Percentiles rank a stretch among this genome's conserved stretches.
These are phyloP conservation scores for Colletotrichum sp. DNA, from an alignment of 2,329 filamentous ascomycete genomes.

Conservation along the genomic window DNA sequence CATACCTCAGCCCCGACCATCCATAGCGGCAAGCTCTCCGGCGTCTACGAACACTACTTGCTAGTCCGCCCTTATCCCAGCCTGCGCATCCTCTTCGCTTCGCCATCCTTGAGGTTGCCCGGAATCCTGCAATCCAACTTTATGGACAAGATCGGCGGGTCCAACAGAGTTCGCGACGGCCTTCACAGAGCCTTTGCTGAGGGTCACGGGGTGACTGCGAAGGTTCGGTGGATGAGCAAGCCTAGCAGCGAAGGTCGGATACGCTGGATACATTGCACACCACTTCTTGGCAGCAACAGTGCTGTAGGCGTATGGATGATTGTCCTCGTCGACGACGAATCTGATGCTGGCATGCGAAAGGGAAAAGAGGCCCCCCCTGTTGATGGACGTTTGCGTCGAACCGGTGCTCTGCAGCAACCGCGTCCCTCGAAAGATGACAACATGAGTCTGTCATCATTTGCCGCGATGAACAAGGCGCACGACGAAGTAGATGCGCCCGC, in stretches of 20 bases:
- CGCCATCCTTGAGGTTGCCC: conserved; percentile 68
- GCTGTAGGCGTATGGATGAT: conserved; percentile 81
- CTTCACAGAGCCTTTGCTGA: conserved; percentile 65
- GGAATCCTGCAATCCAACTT: conserved; percentile 69
- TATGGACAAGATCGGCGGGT: conserved; percentile 57
- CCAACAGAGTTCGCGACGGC: conserved; percentile 49
- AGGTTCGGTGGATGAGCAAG: conserved; percentile 70
- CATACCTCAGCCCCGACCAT: not conserved
- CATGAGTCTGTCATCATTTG: conserved; percentile 23
- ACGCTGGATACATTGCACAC: conserved; percentile 80
- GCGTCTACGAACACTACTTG: conserved; percentile 63
- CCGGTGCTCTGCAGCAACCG: not conserved
- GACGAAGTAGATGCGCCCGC: not conserved
- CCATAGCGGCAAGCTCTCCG: conserved; percentile 35
- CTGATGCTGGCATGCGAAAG: conserved; percentile 17
- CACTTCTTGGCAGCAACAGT: conserved; percentile 68
- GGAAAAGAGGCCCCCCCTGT: conserved; percentile 28
- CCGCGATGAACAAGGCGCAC: conserved; percentile 9
- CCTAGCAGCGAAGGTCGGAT: conserved; percentile 61
- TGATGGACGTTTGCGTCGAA: conserved; percentile 16
- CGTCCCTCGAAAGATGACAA: conserved; percentile 16
- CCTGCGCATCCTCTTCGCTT: conserved; percentile 71
- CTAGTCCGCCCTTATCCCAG: conserved; percentile 69
- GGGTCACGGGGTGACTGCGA: conserved; percentile 74
- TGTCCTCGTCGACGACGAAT: conserved; percentile 71